Conservation (phyloP, 345 rosid genomes). For the Euphorbia peplus region DNA sequence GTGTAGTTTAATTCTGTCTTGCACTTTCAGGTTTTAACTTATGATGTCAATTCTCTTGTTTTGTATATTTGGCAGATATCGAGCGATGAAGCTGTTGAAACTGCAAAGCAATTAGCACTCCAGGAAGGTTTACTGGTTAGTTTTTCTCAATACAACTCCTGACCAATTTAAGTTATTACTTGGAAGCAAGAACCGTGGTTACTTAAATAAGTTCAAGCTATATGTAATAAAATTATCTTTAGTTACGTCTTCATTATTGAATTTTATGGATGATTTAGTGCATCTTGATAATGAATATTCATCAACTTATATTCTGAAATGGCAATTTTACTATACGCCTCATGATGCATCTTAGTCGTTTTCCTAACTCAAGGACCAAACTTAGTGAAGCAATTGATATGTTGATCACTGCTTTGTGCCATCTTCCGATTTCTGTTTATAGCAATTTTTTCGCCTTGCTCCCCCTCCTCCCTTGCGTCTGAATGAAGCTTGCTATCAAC, state of each 20-base stretch:
- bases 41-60: background rate
- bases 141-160: slow-evolving; percentile 17
- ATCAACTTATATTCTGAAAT: background rate
- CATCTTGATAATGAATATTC: background rate
- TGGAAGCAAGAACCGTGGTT: background rate
- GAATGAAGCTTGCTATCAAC: background rate
- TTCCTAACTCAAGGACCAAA: background rate
- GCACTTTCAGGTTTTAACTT: background rate
- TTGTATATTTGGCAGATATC: slow-evolving; percentile 53
- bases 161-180: background rate
- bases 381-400: background rate
- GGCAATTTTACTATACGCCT: background rate
- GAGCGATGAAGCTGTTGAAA: slow-evolving; percentile 89
- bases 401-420: background rate
- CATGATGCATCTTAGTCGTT: background rate
- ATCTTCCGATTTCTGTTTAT: background rate
- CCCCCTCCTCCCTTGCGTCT: background rate
- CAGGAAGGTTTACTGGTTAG: slow-evolving; percentile 97
- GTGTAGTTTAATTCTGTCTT: background rate
- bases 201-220: slow-evolving; percentile 2
- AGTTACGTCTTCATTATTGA: background rate
- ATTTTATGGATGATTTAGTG: background rate
- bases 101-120: slow-evolving; percentile 93
- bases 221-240: background rate
- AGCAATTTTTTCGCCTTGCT: background rate